Evolutionary conservation across 2,329 filamentous ascomycete species (phyloP).

Genomic region (Calonectria leucothoes): DNA sequence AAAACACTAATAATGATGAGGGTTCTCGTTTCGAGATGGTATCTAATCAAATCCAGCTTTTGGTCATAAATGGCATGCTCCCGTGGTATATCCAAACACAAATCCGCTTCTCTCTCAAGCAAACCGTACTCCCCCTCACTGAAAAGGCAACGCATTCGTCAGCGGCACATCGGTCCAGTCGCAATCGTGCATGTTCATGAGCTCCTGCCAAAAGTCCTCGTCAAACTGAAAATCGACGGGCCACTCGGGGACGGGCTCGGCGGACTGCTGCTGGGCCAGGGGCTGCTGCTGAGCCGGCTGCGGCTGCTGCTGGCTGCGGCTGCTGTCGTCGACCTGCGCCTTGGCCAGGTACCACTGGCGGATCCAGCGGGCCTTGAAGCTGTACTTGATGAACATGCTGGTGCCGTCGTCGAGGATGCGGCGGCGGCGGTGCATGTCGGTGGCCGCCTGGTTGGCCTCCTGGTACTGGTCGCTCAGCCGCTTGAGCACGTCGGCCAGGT

Average conservation of each 20-base stretch:
- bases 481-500: slow-evolving; percentile 44
- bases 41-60: not conserved
- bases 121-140: no score
- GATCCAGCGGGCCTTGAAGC: slow-evolving; percentile 53
- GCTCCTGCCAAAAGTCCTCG: slow-evolving; percentile 44
- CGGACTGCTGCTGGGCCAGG: not conserved
- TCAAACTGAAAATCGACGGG: slow-evolving; percentile 41
- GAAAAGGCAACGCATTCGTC: not conserved
- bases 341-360: slow-evolving; percentile 51
- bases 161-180: slow-evolving; percentile 20
- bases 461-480: slow-evolving; percentile 46
- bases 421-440: slow-evolving; percentile 34
- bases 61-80: not conserved
- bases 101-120: not conserved
- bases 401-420: slow-evolving; percentile 46
- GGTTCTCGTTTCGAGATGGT: not conserved
- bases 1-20: not conserved
- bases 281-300: not conserved
- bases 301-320: slow-evolving; percentile 12
- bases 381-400: slow-evolving; percentile 45
- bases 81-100: not conserved
- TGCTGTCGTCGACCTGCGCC: slow-evolving; percentile 31
- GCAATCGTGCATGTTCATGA: slow-evolving; percentile 36
- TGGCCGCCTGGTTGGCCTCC: slow-evolving; percentile 43
- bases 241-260: slow-evolving; percentile 30